These are phyloP conservation scores for Phanerodontia chrysosporium DNA, from an alignment of 768 basidiomycete genomes.

Conservation along the genomic window DNA sequence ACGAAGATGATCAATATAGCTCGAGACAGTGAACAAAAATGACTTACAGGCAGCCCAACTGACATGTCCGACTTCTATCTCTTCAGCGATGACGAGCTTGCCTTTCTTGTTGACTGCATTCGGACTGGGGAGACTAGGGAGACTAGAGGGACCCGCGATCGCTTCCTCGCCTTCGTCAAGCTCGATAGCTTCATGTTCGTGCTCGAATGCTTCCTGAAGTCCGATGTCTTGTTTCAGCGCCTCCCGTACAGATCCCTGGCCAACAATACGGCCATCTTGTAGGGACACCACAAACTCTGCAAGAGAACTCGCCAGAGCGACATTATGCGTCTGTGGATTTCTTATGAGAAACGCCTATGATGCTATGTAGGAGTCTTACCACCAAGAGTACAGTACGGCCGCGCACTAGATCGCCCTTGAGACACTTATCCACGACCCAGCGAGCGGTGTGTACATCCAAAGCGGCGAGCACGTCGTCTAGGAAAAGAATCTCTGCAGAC, in stretches of 20 bases:
- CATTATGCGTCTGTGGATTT: slow-evolving; percentile 48
- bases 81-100: slow-evolving; percentile 33
- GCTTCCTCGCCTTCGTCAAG: slow-evolving; percentile 18
- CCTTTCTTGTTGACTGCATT: slow-evolving; percentile 18
- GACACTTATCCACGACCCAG: slow-evolving; percentile 47
- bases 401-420: slow-evolving; percentile 42
- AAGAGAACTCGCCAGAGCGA: slow-evolving; percentile 46
- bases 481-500: slow-evolving; percentile 29
- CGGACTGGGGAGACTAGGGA: not conserved
- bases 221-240: slow-evolving; percentile 37
- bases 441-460: slow-evolving; percentile 51
- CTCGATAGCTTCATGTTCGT: slow-evolving; percentile 19
- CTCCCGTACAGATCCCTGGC: slow-evolving; percentile 44
- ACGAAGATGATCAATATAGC: not conserved
- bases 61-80: slow-evolving; percentile 32
- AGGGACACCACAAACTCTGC: slow-evolving; percentile 54
- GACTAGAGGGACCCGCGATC: slow-evolving; percentile 11
- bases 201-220: slow-evolving; percentile 23
- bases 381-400: slow-evolving; percentile 52
- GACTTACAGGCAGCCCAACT: slow-evolving; percentile 30
- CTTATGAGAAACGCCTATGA: too few species aligned
- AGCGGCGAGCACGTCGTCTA: slow-evolving; percentile 33
- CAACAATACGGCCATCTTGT: slow-evolving; percentile 46
- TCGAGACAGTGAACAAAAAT: too few species aligned
- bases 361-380: too few species aligned